Conservation (phyloP, 257 asterid genomes). For the Primulina eburnea region DNA sequence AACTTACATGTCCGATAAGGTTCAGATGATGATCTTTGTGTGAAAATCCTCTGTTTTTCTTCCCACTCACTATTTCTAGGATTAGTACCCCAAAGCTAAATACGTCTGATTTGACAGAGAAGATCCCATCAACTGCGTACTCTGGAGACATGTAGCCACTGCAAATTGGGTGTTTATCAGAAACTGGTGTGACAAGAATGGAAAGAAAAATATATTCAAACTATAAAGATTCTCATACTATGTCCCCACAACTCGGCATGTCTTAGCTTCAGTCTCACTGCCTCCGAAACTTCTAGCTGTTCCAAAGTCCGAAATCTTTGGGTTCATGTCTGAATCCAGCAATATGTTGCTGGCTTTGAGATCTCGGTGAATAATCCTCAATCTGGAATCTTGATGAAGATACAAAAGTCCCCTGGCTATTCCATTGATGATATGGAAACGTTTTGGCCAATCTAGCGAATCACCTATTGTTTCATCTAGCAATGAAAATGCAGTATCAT, state of each 20-base stretch:
- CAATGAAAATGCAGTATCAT: not conserved
- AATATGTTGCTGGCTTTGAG: not conserved
- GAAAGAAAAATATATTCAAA: too few relatives aligned
- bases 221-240: too few relatives aligned
- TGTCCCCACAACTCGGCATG: too few relatives aligned
- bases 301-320: constrained; percentile 21
- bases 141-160: constrained; percentile 29
- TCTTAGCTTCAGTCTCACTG: too few relatives aligned
- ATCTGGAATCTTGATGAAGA: too few relatives aligned
- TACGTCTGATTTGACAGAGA: constrained; percentile 23
- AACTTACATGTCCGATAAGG: too few relatives aligned
- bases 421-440: too few relatives aligned
- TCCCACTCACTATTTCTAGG: constrained; percentile 21
- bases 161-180: constrained; percentile 14
- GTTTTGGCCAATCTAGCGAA: constrained; percentile 23
- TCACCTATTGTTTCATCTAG: constrained; percentile 22
- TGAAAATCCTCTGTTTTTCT: constrained; percentile 18
- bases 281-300: too few relatives aligned
- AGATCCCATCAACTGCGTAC: constrained; percentile 25
- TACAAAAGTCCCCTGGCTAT: too few relatives aligned
- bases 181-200: too few relatives aligned
- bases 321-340: constrained; percentile 18
- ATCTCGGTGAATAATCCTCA: constrained; percentile 1
- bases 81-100: constrained; percentile 24
- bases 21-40: too few relatives aligned